A percentile compares a stretch with the other conserved stretches of the same genome.
Evolutionary conservation across 257 asterid genomes (phyloP).

Genomic region (Catharanthus roseus): DNA sequence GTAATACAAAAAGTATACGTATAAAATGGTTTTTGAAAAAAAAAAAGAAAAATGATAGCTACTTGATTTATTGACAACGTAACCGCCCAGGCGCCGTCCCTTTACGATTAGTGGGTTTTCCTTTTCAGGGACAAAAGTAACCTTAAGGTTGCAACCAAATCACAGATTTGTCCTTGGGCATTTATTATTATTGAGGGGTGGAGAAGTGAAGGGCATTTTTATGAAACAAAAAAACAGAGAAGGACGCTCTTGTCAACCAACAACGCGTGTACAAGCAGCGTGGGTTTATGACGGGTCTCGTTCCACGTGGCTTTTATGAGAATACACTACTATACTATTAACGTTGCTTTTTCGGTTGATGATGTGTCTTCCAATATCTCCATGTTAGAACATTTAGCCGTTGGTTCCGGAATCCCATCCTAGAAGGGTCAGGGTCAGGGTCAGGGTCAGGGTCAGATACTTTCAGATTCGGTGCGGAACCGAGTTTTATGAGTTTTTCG

Average conservation of each 20-base stretch:
- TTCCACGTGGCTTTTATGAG: not conserved
- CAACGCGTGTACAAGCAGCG: slow-evolving; percentile 25
- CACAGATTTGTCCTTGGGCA: slow-evolving; percentile 12
- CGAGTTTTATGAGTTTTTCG: slow-evolving; percentile 24
- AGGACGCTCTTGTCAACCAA: slow-evolving; percentile 12
- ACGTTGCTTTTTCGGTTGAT: not conserved
- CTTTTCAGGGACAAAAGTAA: slow-evolving; percentile 15
- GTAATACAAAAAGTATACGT: not conserved
- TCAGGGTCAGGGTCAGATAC: slow-evolving; percentile 16
- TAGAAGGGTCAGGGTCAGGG: slow-evolving; percentile 13
- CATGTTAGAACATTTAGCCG: slow-evolving; percentile 48
- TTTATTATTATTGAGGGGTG: not conserved
- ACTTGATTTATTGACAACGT: slow-evolving; percentile 15
- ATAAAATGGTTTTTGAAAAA: not conserved
- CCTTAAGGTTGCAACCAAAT: not conserved
- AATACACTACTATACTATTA: too few species aligned
- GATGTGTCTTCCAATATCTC: not conserved
- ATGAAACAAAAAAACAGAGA: slow-evolving; percentile 4
- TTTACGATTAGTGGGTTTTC: not conserved
- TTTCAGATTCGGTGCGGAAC: not conserved
- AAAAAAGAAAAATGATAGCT: slow-evolving; percentile 8
- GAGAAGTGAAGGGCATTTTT: slow-evolving; percentile 16
- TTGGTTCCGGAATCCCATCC: slow-evolving; percentile 25
- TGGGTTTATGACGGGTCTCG: not conserved
- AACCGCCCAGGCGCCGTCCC: slow-evolving; percentile 34